Conservation (phyloP, 1,284 basidiomycete genomes). For the Moniliophthora roreri region DNA sequence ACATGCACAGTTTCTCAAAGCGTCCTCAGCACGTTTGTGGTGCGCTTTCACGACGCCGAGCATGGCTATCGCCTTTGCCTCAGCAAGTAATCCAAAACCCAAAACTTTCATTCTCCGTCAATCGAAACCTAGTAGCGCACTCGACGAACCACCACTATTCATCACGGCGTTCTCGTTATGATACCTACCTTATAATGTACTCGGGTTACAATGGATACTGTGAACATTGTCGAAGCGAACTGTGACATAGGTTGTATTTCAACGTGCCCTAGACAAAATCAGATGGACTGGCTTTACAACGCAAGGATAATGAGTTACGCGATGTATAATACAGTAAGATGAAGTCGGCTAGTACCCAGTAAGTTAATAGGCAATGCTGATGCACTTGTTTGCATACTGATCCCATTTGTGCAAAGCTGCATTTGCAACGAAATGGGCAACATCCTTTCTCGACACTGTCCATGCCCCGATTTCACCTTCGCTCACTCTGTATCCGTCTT, state of each 20-base stretch:
- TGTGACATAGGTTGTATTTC: too few species aligned
- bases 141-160: slow-evolving; percentile 41
- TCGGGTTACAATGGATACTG: too few species aligned
- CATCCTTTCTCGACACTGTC: slow-evolving; percentile 61
- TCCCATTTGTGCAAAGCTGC: slow-evolving; percentile 48
- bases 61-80: slow-evolving; percentile 74
- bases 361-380: slow-evolving; percentile 38
- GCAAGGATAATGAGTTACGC: too few species aligned
- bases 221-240: too few species aligned
- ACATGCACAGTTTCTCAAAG: slow-evolving; percentile 26
- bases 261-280: too few species aligned
- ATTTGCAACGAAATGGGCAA: slow-evolving; percentile 64
- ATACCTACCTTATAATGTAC: background rate
- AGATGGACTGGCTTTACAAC: too few species aligned
- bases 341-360: too few species aligned
- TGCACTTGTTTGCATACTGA: slow-evolving; percentile 47
- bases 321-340: too few species aligned
- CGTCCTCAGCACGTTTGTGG: slow-evolving; percentile 60
- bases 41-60: slow-evolving; percentile 80
- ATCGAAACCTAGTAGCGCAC: slow-evolving; percentile 25
- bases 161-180: slow-evolving; percentile 51
- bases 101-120: slow-evolving; percentile 54
- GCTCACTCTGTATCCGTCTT: slow-evolving; percentile 29
- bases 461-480: slow-evolving; percentile 42
- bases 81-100: slow-evolving; percentile 48